Conservation (phyloP, 192 early-diverging fungal species). For the Oehlia diaphana region DNA sequence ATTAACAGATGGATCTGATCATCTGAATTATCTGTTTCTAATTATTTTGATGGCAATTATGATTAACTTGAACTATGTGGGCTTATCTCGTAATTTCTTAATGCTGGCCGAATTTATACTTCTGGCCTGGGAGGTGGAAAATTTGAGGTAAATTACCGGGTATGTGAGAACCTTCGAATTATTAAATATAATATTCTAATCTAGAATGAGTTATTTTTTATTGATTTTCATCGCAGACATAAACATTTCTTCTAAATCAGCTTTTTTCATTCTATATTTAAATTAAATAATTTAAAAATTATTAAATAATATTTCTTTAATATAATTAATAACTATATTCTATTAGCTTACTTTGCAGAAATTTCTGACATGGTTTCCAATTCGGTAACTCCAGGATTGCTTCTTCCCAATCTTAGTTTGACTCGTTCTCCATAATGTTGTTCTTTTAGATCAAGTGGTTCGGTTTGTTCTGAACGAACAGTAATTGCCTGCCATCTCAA, state of each 20-base stretch:
- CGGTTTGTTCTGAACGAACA: neutral
- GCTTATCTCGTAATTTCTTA: too few species aligned
- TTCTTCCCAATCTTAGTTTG: neutral
- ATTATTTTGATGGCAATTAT: too few species aligned
- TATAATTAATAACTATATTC: neutral
- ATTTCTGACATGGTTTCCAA: constrained; percentile 1
- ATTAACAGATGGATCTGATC: too few species aligned
- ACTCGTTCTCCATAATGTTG: neutral
- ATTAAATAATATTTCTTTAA: neutral
- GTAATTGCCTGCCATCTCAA: constrained; percentile 9
- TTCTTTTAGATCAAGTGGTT: neutral
- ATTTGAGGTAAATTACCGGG: too few species aligned
- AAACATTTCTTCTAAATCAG: constrained; percentile 8
- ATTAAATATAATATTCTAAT: too few species aligned
- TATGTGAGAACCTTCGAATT: too few species aligned
- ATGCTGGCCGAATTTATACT: too few species aligned
- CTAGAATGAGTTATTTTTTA: neutral
- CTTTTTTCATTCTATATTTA: constrained; percentile 6
- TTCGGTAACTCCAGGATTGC: neutral
- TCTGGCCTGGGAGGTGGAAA: too few species aligned
- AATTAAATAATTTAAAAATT: neutral
- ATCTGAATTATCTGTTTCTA: too few species aligned
- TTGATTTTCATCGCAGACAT: constrained; percentile 8
- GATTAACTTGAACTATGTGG: too few species aligned
- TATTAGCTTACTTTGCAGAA: neutral